Conservation (phyloP, 805 yeast genomes). For the Nakazawaea sp. region DNA sequence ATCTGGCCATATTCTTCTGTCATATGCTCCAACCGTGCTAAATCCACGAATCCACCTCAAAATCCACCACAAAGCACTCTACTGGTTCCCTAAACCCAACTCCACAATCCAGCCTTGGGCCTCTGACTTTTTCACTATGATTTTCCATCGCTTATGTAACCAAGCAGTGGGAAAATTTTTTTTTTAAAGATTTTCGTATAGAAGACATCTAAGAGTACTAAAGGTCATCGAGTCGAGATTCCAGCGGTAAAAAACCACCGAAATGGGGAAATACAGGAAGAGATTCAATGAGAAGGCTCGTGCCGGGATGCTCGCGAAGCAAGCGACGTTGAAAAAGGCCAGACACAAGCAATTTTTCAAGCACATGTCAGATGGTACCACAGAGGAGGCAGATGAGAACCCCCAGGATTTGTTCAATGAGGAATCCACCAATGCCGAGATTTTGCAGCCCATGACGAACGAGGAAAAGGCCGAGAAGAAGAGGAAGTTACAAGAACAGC, state of each 20-base stretch:
- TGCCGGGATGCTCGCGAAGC: slow-evolving; percentile 76
- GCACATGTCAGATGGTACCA: slow-evolving; percentile 34
- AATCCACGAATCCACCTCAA: no score
- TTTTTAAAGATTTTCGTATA: no score
- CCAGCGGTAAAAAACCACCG: background rate
- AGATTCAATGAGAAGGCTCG: slow-evolving; percentile 84
- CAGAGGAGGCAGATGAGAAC: slow-evolving; percentile 12
- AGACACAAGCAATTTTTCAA: slow-evolving; percentile 65
- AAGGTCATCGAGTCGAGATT: no score
- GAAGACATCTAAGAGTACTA: no score
- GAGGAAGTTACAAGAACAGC: slow-evolving; percentile 51
- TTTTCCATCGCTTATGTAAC: no score
- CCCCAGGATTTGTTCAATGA: slow-evolving; percentile 13
- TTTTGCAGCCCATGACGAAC: slow-evolving; percentile 53
- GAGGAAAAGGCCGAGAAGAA: slow-evolving; percentile 62
- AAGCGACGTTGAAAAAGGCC: slow-evolving; percentile 57
- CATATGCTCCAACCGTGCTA: no score
- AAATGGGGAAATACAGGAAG: slow-evolving; percentile 77
- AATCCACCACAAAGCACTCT: no score
- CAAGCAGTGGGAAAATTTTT: no score
- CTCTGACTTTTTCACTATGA: no score
- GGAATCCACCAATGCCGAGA: slow-evolving; percentile 52
- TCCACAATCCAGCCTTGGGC: no score
- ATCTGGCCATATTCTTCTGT: slow-evolving; percentile 50
- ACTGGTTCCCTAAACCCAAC: no score